A percentile compares a stretch with the other conserved stretches of the same genome.
These are phyloP conservation scores for Sarocladium oryzae DNA, from an alignment of 2,329 filamentous ascomycete species.

Conservation along the genomic window DNA sequence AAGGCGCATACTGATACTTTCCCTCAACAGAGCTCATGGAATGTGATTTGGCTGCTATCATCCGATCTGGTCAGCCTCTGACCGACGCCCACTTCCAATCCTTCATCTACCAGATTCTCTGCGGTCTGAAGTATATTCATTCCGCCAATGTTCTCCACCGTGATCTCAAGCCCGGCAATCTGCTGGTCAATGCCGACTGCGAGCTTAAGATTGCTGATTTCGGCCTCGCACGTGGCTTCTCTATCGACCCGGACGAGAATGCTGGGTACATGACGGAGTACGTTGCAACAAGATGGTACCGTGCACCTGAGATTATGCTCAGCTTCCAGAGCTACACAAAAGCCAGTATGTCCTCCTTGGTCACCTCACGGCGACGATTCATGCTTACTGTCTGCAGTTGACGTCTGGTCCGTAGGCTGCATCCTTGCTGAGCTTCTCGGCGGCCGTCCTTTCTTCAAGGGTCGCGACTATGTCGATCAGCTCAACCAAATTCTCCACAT, in stretches of 20 bases:
- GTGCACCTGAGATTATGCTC: conserved; percentile 96
- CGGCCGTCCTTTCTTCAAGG: conserved; percentile 97
- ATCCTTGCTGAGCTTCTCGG: conserved; percentile 95
- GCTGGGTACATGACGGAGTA: conserved; percentile 99
- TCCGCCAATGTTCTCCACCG: conserved; percentile 96
- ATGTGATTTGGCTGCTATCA: conserved; percentile 95
- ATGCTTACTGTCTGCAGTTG: conserved; percentile 52
- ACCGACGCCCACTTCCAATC: conserved; percentile 99
- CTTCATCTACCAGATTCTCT: conserved; percentile 99
- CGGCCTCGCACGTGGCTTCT: conserved; percentile 92
- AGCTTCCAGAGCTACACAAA: conserved; percentile 99
- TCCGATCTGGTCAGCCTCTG: conserved; percentile 90
- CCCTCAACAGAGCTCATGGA: conserved; percentile 81
- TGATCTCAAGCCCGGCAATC: conserved; percentile 93
- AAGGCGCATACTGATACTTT: neutral
- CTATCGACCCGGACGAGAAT: conserved; percentile 94
- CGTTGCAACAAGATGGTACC: conserved; percentile 93
- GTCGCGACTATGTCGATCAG: conserved; percentile 97
- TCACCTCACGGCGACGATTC: neutral
- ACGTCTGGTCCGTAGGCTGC: conserved; percentile 98
- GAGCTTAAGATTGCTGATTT: conserved; percentile 99
- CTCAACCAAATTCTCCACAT: conserved; percentile 99
- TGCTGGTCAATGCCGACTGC: conserved; percentile 97
- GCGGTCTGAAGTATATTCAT: conserved; percentile 98
- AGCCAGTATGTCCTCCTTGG: conserved; percentile 69